phyloP scores from a whole-genome alignment of 352 stramenopile genomes.

The Phytophthora europaea region DNA sequence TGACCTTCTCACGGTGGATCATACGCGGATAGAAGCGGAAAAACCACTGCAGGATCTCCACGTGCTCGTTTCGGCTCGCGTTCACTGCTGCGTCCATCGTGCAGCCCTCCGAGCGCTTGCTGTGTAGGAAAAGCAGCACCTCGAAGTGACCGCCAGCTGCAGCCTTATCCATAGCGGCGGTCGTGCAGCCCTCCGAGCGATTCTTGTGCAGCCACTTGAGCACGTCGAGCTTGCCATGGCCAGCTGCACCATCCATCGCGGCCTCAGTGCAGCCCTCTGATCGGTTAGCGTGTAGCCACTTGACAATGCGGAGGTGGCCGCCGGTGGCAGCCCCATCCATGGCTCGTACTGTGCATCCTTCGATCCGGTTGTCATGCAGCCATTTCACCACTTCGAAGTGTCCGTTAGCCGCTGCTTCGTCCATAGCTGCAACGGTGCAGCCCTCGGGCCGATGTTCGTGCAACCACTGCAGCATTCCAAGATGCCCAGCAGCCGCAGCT shows the following conservation, averaged over 20 bases:
- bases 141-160: conserved; percentile 50
- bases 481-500: conserved; percentile 37
- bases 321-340: conserved; percentile 41
- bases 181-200: conserved; percentile 43
- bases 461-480: conserved; percentile 46
- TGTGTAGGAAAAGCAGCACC: conserved; percentile 49
- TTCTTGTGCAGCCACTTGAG: conserved; percentile 44
- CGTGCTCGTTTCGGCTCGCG: conserved; percentile 44
- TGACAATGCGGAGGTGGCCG: conserved; percentile 39
- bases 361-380: conserved; percentile 38
- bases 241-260: conserved; percentile 52
- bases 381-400: conserved; percentile 47
- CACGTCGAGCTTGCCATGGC: conserved; percentile 35
- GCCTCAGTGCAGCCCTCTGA: conserved; percentile 43
- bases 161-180: conserved; percentile 42
- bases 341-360: conserved; percentile 41
- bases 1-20: conserved; percentile 51
- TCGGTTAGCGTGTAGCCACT: conserved; percentile 45
- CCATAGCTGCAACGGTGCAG: conserved; percentile 37
- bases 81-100: conserved; percentile 48
- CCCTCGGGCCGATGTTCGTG: conserved; percentile 39
- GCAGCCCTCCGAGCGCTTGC: conserved; percentile 35
- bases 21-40: conserved; percentile 45
- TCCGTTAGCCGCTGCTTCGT: conserved; percentile 39
- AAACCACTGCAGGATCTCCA: conserved; percentile 51